A percentile compares a stretch with the other conserved stretches of the same genome.
phyloP scores from a whole-genome alignment of 2,329 filamentous ascomycete species.

The Colletotrichum plurivorum region DNA sequence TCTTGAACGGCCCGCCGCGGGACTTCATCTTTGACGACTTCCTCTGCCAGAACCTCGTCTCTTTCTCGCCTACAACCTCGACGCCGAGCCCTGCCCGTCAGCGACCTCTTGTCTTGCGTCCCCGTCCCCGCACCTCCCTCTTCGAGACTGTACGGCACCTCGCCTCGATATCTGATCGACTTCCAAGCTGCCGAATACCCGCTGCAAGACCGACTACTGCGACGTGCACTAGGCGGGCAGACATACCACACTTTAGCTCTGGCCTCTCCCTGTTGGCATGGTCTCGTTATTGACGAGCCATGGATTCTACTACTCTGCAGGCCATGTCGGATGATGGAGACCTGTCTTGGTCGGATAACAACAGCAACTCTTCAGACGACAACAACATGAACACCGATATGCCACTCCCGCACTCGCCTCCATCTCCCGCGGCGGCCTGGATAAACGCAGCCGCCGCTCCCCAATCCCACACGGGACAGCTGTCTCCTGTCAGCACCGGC shows the following conservation, averaged over 20 bases:
- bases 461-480: constrained; percentile 60
- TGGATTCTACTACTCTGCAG: constrained; percentile 60
- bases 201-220: constrained; percentile 11
- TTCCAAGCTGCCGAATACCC: background rate
- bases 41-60: constrained; percentile 1
- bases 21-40: constrained; percentile 25
- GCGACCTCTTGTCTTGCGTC: background rate
- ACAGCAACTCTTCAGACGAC: constrained; percentile 62
- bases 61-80: constrained; percentile 2
- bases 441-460: constrained; percentile 45
- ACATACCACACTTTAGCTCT: constrained; percentile 5
- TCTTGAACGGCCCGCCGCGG: constrained; percentile 25
- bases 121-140: constrained; percentile 18
- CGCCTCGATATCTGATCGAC: constrained; percentile 36
- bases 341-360: constrained; percentile 61
- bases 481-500: constrained; percentile 68
- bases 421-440: constrained; percentile 51
- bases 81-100: constrained; percentile 3
- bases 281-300: constrained; percentile 60
- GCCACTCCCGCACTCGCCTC: constrained; percentile 51
- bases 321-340: constrained; percentile 59
- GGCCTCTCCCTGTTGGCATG: constrained; percentile 52
- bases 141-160: constrained; percentile 9
- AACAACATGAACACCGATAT: constrained; percentile 46
- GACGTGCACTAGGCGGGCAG: constrained; percentile 8